These are phyloP conservation scores for Fraxinus anomala DNA, from an alignment of 257 asterid genomes.

Conservation along the genomic window DNA sequence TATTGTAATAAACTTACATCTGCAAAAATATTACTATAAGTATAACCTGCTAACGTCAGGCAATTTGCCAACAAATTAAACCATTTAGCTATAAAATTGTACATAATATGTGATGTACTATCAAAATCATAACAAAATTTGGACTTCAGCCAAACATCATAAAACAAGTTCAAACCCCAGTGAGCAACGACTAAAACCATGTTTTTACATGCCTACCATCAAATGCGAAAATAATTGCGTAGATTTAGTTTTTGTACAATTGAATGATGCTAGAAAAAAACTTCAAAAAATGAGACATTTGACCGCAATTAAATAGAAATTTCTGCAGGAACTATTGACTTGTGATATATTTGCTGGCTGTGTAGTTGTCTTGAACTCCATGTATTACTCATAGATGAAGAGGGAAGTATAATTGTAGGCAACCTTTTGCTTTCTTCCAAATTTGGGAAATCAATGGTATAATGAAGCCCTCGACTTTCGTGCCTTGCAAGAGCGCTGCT, in stretches of 20 bases:
- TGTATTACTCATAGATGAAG: constrained; percentile 54
- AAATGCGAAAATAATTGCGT: not conserved
- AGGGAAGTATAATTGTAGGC: constrained; percentile 82
- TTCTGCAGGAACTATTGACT: constrained; percentile 35
- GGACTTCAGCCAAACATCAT: no score
- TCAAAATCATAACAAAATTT: no score
- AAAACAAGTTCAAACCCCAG: no score
- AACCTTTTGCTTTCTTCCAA: constrained; percentile 83
- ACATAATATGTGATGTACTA: no score
- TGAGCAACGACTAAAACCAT: not conserved
- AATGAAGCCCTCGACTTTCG: constrained; percentile 95
- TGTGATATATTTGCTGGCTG: constrained; percentile 47
- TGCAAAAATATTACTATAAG: no score
- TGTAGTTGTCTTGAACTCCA: constrained; percentile 90
- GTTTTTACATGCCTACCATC: not conserved
- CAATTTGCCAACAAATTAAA: no score
- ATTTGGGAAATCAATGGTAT: constrained; percentile 71
- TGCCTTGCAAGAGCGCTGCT: constrained; percentile 90
- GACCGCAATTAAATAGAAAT: not conserved
- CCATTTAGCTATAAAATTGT: no score
- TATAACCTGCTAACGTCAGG: no score
- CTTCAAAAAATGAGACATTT: not conserved
- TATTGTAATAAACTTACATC: no score
- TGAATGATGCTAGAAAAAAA: not conserved
- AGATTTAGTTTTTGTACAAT: not conserved